Evolutionary conservation across 140 eudicot species (phyloP).

Genomic region (Anethum foeniculum): DNA sequence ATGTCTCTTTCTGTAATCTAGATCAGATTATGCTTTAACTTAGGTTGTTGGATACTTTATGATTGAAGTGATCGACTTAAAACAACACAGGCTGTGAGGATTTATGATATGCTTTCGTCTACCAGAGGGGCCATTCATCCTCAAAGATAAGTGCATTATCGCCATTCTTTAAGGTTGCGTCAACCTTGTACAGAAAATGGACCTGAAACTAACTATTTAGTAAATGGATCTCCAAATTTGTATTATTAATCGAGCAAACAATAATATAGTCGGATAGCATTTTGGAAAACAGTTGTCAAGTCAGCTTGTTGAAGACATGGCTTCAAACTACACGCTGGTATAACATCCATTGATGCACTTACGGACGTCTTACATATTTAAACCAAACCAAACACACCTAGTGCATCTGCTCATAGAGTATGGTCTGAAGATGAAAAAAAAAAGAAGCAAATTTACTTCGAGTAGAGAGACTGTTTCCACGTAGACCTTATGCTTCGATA

Average conservation of each 20-base stretch:
- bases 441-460: too few relatives aligned
- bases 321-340: neutral
- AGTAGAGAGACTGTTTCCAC: neutral
- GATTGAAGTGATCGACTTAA: neutral
- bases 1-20: slow-evolving; percentile 58
- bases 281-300: neutral
- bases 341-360: neutral
- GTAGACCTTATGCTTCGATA: neutral
- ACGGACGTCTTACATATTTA: neutral
- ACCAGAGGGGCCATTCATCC: slow-evolving; percentile 1
- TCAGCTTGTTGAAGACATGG: neutral
- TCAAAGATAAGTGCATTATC: neutral
- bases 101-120: neutral
- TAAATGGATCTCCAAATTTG: neutral
- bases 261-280: neutral
- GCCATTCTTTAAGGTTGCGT: slow-evolving; percentile 10
- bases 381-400: neutral
- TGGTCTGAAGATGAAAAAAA: neutral
- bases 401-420: neutral
- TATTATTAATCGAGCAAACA: neutral
- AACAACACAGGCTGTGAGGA: slow-evolving; percentile 6
- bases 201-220: neutral
- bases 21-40: slow-evolving; percentile 21
- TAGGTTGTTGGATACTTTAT: slow-evolving; percentile 3
- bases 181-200: slow-evolving; percentile 6